Evolutionary conservation across 495 filamentous ascomycete genomes (phyloP), one percentile per base, ranked within the genome.

Genomic region (Penicillium daleae): DNA sequence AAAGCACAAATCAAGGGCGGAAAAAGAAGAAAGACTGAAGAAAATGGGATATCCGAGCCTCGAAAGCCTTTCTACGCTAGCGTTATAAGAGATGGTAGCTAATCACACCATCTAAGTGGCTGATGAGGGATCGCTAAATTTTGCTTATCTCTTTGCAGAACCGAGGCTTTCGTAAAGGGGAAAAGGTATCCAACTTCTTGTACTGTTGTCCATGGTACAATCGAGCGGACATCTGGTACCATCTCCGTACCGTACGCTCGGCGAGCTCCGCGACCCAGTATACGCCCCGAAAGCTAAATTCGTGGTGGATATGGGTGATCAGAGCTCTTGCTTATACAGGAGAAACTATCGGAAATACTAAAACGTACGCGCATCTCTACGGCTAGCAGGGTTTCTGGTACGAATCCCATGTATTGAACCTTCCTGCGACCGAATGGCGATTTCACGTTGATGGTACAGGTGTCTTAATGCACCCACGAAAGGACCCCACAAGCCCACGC

Each of bases 81-180:
- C n/a, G 51, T 54, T 32, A 26, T 35, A 31, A 32, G 31, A 31
- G 51, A 22, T n/a, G 3, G 6, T 22, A 21, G 29, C 29, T 33
- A 54, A 54, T 54, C 51, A 33, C 51, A 54, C 19, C 51, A 54
- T 54, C 31, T 54, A 24, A 54, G 51, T 54, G 51, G 51, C 31
- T 35, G 51, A 54, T 54, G 51, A 54, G 51, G 51, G n/a, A 54
- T 19, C 51, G 51, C 51, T 29, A 32, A 52, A 6, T 54, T 31
- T 31, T 35, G 27, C 51, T 54, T 54, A 21, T 54, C 51, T 54
- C 27, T 33, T 46, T 24, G 21, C n/a, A 46, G 42, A 22, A 24
- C 46, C 22, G 24, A 50, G 46, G 46, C 24, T 50, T 50, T 26
- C 24, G 13, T 7, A 29, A 29, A 21, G 46, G 46, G 42, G 40